Base-by-base conservation (phyloP, 2,329 filamentous ascomycete species). In the Neopestalotiopsis sp. region DNA sequence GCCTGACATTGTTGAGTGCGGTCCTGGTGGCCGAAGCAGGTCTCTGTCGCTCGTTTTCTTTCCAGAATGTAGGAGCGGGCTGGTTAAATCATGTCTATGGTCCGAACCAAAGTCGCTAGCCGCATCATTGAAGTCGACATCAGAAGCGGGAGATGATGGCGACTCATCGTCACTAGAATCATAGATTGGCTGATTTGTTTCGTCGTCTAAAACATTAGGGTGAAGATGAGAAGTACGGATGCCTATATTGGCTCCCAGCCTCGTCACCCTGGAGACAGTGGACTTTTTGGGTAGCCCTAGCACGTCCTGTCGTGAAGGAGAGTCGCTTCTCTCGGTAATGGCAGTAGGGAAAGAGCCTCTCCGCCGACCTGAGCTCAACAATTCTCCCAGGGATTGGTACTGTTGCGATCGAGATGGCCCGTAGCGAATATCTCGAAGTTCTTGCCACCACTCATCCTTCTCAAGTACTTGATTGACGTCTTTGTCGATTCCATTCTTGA, bases 381-480 rank as follows among this genome's bases (percentile, higher is more conserved):
- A 81, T 14, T 83, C 80, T 1, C 79, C 79, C 5, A 86, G 74
- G 3, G 85, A 83, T 2, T 79, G 77, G 3, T 83, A 74, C 69
- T 86, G 85, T 57, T 84, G 83, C 3, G 81, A 82, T 1, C 78
- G 77, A 9, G 81, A 80, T 76, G 82, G 79, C 12, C 79, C 77
- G 49, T 84, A 84, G 34, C 88, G 82, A 12, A 87, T 79, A 58
- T 81, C 84, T 73, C 91, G 89, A 4, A 96, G 82, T 57, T 95
- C 91, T 63, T 91, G 86, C 94, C 94, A 97, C 94, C 94, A 97
- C 40, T 91, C 88, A 74, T 96, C 91, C 10, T 90, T 88, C 72
- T 87, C 87, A 14, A 97, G 81, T 4, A 90, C 86, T 28, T 89
- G 85, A 69, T 94, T 86, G 14, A 96, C 89, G 10, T 89, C 81